These are phyloP conservation scores for Cutaneotrichosporon dermatis DNA, from an alignment of 1,284 basidiomycete genomes.

Conservation along the genomic window DNA sequence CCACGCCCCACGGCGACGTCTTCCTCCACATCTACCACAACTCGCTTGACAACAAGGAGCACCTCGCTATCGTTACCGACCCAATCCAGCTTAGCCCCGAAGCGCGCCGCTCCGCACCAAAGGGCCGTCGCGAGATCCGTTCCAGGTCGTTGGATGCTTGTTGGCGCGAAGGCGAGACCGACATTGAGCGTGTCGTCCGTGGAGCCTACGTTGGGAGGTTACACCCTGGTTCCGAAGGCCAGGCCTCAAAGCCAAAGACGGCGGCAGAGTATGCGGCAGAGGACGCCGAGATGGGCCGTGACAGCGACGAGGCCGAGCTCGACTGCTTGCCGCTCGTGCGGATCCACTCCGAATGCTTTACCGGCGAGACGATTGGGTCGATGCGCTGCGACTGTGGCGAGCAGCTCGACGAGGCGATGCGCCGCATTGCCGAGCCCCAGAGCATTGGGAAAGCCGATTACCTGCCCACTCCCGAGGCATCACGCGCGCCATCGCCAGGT, in stretches of 20 bases:
- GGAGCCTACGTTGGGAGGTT: slow-evolving; percentile 91
- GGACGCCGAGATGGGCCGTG: slow-evolving; percentile 10
- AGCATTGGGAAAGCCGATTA: slow-evolving; percentile 12
- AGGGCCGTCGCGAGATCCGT: slow-evolving; percentile 58
- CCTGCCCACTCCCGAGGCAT: slow-evolving; percentile 38
- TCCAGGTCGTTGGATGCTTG: slow-evolving; percentile 76
- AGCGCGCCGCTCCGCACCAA: slow-evolving; percentile 45
- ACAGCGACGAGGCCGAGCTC: slow-evolving; percentile 6
- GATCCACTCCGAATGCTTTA: slow-evolving; percentile 98
- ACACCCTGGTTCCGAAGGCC: slow-evolving; percentile 30
- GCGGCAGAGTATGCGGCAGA: neutral
- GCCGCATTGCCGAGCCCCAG: slow-evolving; percentile 75
- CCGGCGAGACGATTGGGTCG: slow-evolving; percentile 95
- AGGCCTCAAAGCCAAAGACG: slow-evolving; percentile 24
- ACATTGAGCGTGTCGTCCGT: slow-evolving; percentile 86
- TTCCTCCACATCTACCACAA: slow-evolving; percentile 85
- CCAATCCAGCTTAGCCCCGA: slow-evolving; percentile 63
- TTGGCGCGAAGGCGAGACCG: slow-evolving; percentile 83
- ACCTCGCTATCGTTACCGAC: slow-evolving; percentile 95
- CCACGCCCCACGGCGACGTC: slow-evolving; percentile 88
- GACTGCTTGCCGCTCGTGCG: slow-evolving; percentile 72
- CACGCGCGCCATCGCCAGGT: slow-evolving; percentile 30
- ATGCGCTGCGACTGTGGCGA: slow-evolving; percentile 99
- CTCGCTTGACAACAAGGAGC: slow-evolving; percentile 87
- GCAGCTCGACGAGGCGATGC: slow-evolving; percentile 93